Evolutionary conservation across 306 rosid genomes (phyloP), one percentile per base, ranked within the genome.

Genomic region (Lithocarpus polystachyus): DNA sequence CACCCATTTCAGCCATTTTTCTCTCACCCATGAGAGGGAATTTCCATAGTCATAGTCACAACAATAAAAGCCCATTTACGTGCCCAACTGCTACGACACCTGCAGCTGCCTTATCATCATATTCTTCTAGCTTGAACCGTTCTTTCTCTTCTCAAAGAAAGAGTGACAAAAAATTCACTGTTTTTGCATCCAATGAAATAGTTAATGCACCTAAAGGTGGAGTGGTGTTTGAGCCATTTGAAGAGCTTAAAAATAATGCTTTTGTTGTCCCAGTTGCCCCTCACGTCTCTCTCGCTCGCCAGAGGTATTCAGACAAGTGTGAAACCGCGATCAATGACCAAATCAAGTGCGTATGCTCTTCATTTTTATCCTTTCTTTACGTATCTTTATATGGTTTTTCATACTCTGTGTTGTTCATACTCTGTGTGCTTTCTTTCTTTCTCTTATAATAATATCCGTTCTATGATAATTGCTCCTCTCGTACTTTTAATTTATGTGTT

Each of bases 271-370:
- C 91, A 0, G 19, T 72, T 5, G 76, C 82, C 18, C 85, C 83
- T 35, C 83, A 71, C 3, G 89, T 83, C 77, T 88, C 91, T 19
- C 3, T 86, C 73, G 89, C 89, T 57, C 83, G 86, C 18, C 89
- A 88, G 64, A 23, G 40, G 20, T 88, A 76, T 48, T 61, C 15
- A 19, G 76, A 71, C 72, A 82, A 81, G 51, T 86, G 83, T 74
- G 89, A 88, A 81, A 68, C 85, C 53, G 89, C 72, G 0, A 83
- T 83, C 73, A 88, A 88, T 28, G 85, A 86, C 59, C 91, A 88
- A 82, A 88, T 88, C 1, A 88, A 88, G 89, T 88, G 24, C 75
- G 80, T 82, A 9, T 3, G 29, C 24, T 40, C n/a, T 35, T 8
- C 0, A 15, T 43, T 57, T 71, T 14, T 28, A 15, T 1, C n/a